Percentiles rank a stretch among this genome's conserved stretches.
Conservation (phyloP, 164 flowering plant genomes). For the Aristolochia californica region DNA sequence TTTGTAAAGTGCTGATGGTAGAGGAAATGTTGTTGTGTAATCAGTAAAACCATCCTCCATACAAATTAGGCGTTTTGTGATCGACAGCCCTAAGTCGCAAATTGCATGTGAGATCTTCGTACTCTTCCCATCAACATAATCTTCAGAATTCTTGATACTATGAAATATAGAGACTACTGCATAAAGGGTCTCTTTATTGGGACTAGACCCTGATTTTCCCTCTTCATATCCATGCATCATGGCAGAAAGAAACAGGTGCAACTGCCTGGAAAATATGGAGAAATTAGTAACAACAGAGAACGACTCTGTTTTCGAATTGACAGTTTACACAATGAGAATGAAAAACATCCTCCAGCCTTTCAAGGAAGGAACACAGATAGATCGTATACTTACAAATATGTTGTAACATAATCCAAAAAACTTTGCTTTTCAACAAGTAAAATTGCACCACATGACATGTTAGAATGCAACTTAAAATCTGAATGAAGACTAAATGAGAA, state of each 20-base stretch:
- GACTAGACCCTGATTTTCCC: constrained; percentile 33
- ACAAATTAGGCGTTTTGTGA: constrained; percentile 46
- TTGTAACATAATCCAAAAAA: neutral
- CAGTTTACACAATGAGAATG: neutral
- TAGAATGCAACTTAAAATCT: too few species aligned
- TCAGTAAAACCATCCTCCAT: constrained; percentile 37
- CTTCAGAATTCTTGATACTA: constrained; percentile 62
- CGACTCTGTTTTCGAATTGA: neutral
- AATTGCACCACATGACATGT: neutral
- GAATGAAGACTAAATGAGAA: too few species aligned
- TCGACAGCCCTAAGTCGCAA: constrained; percentile 74
- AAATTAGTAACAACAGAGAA: neutral
- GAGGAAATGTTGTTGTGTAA: constrained; percentile 21
- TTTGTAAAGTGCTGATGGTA: constrained; percentile 57
- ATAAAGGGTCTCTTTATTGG: constrained; percentile 28
- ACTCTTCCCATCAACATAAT: constrained; percentile 47
- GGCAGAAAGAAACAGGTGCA: constrained; percentile 57
- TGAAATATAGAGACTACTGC: constrained; percentile 44
- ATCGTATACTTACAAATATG: neutral
- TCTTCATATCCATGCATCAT: constrained; percentile 65
- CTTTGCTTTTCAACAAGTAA: neutral
- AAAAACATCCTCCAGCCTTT: neutral
- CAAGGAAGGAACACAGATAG: neutral
- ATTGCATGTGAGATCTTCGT: constrained; percentile 79
- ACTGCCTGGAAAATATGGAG: constrained; percentile 34